Evolutionary conservation across 1,284 basidiomycete species (phyloP), one percentile per base, ranked within the genome.

Genomic region (Irpex lacteus): DNA sequence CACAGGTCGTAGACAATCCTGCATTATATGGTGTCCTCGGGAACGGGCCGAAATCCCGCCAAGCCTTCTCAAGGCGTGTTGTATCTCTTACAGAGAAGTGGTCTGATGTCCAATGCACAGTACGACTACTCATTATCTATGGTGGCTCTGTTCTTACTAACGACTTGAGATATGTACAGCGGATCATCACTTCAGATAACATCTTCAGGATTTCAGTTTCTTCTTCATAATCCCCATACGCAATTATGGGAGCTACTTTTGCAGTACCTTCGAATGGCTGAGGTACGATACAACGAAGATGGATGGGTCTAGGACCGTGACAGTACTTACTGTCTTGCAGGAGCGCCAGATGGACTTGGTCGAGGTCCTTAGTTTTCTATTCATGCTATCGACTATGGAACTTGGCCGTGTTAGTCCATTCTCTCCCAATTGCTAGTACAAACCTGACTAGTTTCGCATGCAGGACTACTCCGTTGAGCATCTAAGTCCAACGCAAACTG

Each of bases 1-100:
- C 40, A 63, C 63, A 19, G 21, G 50, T 56, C 58, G 54, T n/a
- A 95, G 94, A 95, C 94, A 0, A 98, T 99, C 70, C 82, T 98
- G 60, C 96, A 98, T 77, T 99, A 94, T 75, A 98, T 99, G 96
- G 98, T 99, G 1, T 96, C 96, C 2, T 96, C 95, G 34, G 92
- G 92, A 6, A 92, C 87, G 61, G 85, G 85, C 50, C 85, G 88
- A 73, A 77, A 81, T 68, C 85, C 83, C 63, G 78, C 86, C n/a
- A 85, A 84, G 69, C 92, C 94, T 58, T 88, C 95, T 47, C 81
- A 89, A 72, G 89, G 88, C 47, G 96, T 98, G 7, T 80, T 98
- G 15, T 92, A 89, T 72, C 83, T 98, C 11, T 81, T 99, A 2
- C 84, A 92, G 68, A 81, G 88, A 36, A 95, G 94, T 71, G 91